Base-by-base conservation (phyloP, 2,329 filamentous ascomycete genomes). In the Fusarium haematococcum region DNA sequence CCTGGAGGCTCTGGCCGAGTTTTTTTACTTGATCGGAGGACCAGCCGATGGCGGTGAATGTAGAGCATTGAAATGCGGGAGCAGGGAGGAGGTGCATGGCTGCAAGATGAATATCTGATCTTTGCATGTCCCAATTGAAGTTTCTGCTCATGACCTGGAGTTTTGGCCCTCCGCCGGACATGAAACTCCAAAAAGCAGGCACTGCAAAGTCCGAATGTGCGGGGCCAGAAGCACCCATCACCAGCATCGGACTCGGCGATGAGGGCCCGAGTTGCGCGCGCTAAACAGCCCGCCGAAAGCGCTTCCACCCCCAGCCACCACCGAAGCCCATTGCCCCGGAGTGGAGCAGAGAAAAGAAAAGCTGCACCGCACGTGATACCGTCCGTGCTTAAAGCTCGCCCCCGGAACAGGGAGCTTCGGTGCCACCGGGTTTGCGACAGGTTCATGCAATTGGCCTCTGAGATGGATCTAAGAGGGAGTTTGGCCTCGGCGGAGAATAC, bases 381-480 rank as follows among this genome's bases (percentile, higher is more conserved):
- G 52, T 25, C 52, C 48, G 33, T 35, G 58, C 58, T 48, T 37
- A 27, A 43, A 63, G 45, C 50, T 37, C 62, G 50, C 33, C 61
- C 45, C 60, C 61, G 9, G 60, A 32, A 63, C 48, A 41, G 27
- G 20, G 50, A 52, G 52, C 74, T 73, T 67, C 48, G 61, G 61
- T 39, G 35, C 48, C 63, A 52, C 63, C 54, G 56, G 63, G n/a
- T 58, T 65, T 58, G 63, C n/a, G 32, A 63, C 30, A 43, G 20
- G 63, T 37, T 63, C 45, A 54, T 63, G 60, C 60, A 63, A 72
- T 73, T 74, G 68, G 70, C 69, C 74, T 75, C 27, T 50, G 71
- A 75, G 57, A 63, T 63, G 45, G 41, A 45, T 45, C 41, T 63
- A 66, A 71, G 69, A 69, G 45, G 45, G 23, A 50, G 45, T 11